Percentiles rank a stretch among this genome's conserved stretches.
phyloP scores from a whole-genome alignment of 805 yeast species.

The Metschnikowia rubicola region DNA sequence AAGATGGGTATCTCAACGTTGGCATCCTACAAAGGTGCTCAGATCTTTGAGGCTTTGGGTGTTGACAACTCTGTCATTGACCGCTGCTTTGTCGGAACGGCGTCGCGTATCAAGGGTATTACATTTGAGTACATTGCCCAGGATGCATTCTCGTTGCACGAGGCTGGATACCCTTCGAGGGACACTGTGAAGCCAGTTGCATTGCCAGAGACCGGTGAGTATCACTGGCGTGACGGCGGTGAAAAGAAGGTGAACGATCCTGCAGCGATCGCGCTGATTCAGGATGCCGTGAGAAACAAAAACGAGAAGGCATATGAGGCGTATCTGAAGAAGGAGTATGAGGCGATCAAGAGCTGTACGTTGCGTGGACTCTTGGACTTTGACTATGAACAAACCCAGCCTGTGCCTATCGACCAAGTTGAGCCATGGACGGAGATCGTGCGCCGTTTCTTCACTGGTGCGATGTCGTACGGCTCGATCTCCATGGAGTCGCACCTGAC shows the following conservation, averaged over 20 bases:
- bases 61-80: conserved; percentile 93
- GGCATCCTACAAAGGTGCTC: conserved; percentile 99
- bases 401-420: conserved; percentile 94
- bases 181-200: conserved; percentile 65
- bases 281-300: conserved; percentile 97
- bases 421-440: conserved; percentile 99
- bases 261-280: conserved; percentile 88
- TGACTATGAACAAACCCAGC: conserved; percentile 65
- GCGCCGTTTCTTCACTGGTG: conserved; percentile 97
- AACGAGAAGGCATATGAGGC: conserved; percentile 90
- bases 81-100: conserved; percentile 94
- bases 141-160: conserved; percentile 93
- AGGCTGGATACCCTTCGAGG: conserved; percentile 83
- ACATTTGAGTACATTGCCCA: conserved; percentile 95
- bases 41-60: conserved; percentile 95
- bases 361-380: conserved; percentile 90
- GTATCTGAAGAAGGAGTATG: conserved; percentile 84
- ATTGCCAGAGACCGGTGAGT: conserved; percentile 93
- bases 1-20: conserved; percentile 98
- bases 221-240: conserved; percentile 99
- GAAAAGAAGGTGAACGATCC: conserved; percentile 95
- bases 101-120: conserved; percentile 93
- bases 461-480: conserved; percentile 98
- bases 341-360: conserved; percentile 89
- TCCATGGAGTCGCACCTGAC: conserved; percentile 99